These are phyloP conservation scores for Prinsepia uniflora DNA, from an alignment of 306 rosid species.

Conservation along the genomic window DNA sequence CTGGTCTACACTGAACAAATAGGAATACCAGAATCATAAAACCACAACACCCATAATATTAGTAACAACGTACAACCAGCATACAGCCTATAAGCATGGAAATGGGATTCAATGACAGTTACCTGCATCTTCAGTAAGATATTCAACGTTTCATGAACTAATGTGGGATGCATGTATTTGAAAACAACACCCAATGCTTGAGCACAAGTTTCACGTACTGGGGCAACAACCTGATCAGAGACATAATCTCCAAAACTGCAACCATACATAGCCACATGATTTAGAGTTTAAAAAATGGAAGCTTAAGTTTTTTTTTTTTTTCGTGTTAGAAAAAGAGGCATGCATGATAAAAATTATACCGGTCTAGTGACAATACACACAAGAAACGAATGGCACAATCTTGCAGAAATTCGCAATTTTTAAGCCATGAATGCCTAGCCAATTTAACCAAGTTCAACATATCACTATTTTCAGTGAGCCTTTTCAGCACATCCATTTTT, in stretches of 20 bases:
- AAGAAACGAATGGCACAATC: constrained; percentile 87
- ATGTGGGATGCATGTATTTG: constrained; percentile 85
- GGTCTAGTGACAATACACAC: constrained; percentile 85
- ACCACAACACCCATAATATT: constrained; percentile 18
- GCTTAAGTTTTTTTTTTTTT: not conserved
- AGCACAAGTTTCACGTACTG: constrained; percentile 97
- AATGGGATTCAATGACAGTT: constrained; percentile 39
- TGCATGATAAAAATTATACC: constrained; percentile 47
- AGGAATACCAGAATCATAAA: constrained; percentile 43
- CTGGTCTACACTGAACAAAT: constrained; percentile 93
- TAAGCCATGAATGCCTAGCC: constrained; percentile 85
- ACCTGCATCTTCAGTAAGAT: constrained; percentile 97
- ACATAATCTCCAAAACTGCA: constrained; percentile 98
- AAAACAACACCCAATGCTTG: constrained; percentile 93
- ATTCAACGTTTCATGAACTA: constrained; percentile 76
- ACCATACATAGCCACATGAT: constrained; percentile 23
- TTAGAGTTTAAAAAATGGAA: not conserved
- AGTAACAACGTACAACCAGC: constrained; percentile 15
- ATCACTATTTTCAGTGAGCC: constrained; percentile 58
- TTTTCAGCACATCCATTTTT: constrained; percentile 36
- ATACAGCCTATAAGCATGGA: constrained; percentile 15
- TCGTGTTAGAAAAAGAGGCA: not conserved
- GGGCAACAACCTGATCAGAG: constrained; percentile 99
- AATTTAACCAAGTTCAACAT: constrained; percentile 65
- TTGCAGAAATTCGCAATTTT: constrained; percentile 82